Base-by-base conservation (phyloP, 352 stramenopile species). In the Paralagenidium karlingii region DNA sequence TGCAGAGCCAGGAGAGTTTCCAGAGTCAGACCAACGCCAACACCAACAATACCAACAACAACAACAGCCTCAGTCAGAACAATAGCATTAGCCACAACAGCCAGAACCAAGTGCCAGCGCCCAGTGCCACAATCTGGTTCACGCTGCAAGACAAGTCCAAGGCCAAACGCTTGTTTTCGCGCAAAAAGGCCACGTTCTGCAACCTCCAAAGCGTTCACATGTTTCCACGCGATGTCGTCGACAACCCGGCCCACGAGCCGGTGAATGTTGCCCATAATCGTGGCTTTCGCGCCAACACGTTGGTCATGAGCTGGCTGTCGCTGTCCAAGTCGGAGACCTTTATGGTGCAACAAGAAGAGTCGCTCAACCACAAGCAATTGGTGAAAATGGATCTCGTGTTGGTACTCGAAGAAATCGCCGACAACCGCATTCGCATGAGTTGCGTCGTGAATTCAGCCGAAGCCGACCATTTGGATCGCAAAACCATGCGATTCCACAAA, bases 61-160 rank as follows among this genome's bases (percentile, higher is more conserved):
- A n/a, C n/a, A n/a, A n/a, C n/a, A n/a, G n/a, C n/a, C n/a, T n/a
- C n/a, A n/a, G n/a, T n/a, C n/a, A n/a, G n/a, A n/a, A n/a, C n/a
- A n/a, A n/a, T n/a, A n/a, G n/a, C n/a, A n/a, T n/a, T n/a, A n/a
- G n/a, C n/a, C n/a, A n/a, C n/a, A n/a, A n/a, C n/a, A n/a, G n/a
- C n/a, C n/a, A n/a, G n/a, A n/a, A n/a, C n/a, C n/a, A n/a, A n/a
- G n/a, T n/a, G n/a, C n/a, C n/a, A n/a, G n/a, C n/a, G n/a, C n/a
- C n/a, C n/a, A n/a, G 80, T 34, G 57, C 63, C n/a, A 63, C 66
- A 25, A 44, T 82, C n/a, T 75, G 63, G 63, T 75, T 82, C 20
- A 45, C 52, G 10, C 57, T 80, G 29, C 68, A 77, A 38, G 67
- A 70, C 26, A 49, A 60, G 25, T 53, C 61, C 30, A 74, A 71